Evolutionary conservation across 805 yeast genomes (phyloP).

Genomic region (Starmerella potacharoeniae): DNA sequence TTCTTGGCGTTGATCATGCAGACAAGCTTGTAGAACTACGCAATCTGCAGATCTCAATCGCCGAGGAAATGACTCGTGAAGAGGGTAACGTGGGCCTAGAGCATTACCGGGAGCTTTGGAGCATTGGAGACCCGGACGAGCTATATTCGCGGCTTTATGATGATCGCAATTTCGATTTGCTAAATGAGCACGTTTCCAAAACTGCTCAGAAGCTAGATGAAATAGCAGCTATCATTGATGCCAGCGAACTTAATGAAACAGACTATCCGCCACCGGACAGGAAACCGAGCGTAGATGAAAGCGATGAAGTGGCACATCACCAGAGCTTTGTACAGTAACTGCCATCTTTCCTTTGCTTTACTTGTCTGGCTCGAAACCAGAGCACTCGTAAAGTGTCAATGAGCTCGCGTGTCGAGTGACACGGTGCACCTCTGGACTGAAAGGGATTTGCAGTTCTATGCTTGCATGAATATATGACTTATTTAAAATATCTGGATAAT

Average conservation of each 20-base stretch:
- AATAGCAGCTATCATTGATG: slow-evolving; percentile 37
- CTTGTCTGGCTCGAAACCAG: too few species aligned
- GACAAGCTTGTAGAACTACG: slow-evolving; percentile 44
- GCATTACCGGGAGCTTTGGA: slow-evolving; percentile 28
- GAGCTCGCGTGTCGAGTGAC: too few species aligned
- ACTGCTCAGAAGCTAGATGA: slow-evolving; percentile 40
- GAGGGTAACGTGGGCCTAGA: slow-evolving; percentile 24
- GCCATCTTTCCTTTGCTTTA: too few species aligned
- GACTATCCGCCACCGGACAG: background rate
- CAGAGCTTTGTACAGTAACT: background rate
- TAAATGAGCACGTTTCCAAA: slow-evolving; percentile 40
- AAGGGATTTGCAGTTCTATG: background rate
- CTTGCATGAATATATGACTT: background rate
- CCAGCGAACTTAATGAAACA: slow-evolving; percentile 12
- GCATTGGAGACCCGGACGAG: slow-evolving; percentile 22
- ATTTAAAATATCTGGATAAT: too few species aligned
- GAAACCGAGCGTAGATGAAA: background rate
- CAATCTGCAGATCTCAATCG: slow-evolving; percentile 42
- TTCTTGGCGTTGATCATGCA: slow-evolving; percentile 37
- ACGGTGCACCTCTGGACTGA: too few species aligned
- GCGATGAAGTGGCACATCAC: background rate
- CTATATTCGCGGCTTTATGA: slow-evolving; percentile 33
- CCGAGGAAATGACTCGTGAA: slow-evolving; percentile 32
- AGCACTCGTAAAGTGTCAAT: too few species aligned
- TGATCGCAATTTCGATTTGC: slow-evolving; percentile 42